These are phyloP conservation scores for Wallemia hederae DNA, from an alignment of 1,284 basidiomycete genomes.

Conservation along the genomic window DNA sequence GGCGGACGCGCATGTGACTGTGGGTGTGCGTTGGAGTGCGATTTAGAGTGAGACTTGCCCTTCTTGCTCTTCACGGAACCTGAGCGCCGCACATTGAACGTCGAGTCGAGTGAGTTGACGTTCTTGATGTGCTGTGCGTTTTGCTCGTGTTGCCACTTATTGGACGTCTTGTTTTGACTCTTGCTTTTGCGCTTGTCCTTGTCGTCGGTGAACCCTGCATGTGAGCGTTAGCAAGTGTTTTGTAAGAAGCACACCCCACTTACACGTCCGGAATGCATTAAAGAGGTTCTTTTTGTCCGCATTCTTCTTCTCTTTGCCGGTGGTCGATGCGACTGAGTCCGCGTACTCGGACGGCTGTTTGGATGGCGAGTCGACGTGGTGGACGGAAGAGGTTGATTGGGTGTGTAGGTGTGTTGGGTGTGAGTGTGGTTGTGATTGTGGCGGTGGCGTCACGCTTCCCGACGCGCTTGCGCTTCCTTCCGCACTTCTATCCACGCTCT, in stretches of 20 bases:
- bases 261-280: neutral
- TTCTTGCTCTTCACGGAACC: neutral
- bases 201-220: neutral
- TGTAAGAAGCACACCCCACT: neutral
- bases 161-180: no score
- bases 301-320: no score
- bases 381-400: no score
- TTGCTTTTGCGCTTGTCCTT: neutral
- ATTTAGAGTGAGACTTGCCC: no score
- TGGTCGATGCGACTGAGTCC: no score
- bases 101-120: no score
- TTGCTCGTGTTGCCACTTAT: neutral
- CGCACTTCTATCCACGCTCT: constrained; percentile 1
- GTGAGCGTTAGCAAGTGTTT: no score
- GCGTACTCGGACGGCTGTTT: no score
- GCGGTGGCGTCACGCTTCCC: neutral
- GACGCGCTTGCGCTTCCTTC: neutral
- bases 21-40: no score
- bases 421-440: neutral
- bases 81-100: neutral
- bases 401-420: no score
- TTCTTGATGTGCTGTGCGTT: neutral
- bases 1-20: no score
- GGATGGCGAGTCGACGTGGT: no score
- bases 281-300: neutral